A percentile compares a stretch with the other conserved stretches of the same genome.
phyloP scores from a whole-genome alignment of 768 basidiomycete genomes.

The Amanita fuliginea region DNA sequence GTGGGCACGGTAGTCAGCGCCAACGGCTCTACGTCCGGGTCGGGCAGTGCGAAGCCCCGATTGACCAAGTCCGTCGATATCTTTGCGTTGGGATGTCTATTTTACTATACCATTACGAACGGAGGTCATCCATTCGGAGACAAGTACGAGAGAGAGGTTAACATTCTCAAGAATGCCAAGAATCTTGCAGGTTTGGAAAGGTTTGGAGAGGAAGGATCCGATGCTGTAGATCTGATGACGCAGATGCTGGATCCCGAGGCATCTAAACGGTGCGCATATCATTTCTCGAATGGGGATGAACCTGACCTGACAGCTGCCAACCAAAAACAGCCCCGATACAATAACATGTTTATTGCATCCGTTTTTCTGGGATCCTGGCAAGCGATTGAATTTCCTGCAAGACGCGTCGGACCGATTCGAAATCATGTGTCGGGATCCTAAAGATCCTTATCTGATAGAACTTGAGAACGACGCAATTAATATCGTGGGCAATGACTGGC shows the following conservation, averaged over 20 bases:
- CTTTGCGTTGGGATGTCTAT: slow-evolving; percentile 91
- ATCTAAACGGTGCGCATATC: slow-evolving; percentile 48
- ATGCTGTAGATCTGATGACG: slow-evolving; percentile 72
- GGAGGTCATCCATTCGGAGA: slow-evolving; percentile 94
- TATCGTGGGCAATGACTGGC: slow-evolving; percentile 91
- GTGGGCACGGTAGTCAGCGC: slow-evolving; percentile 36
- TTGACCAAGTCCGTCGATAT: slow-evolving; percentile 95
- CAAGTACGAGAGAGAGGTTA: slow-evolving; percentile 85
- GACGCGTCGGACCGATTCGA: slow-evolving; percentile 97
- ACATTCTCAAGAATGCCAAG: slow-evolving; percentile 80
- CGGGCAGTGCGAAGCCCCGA: slow-evolving; percentile 32
- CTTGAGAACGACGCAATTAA: slow-evolving; percentile 60
- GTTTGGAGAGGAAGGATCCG: slow-evolving; percentile 90
- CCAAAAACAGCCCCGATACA: slow-evolving; percentile 65
- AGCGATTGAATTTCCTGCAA: slow-evolving; percentile 87
- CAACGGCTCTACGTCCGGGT: slow-evolving; percentile 13
- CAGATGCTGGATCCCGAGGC: slow-evolving; percentile 76
- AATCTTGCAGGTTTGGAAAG: slow-evolving; percentile 58
- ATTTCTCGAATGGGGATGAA: background rate
- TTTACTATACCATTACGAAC: slow-evolving; percentile 84
- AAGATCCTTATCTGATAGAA: slow-evolving; percentile 59
- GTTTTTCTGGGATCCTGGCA: slow-evolving; percentile 90
- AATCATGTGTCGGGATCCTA: slow-evolving; percentile 91
- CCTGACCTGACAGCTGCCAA: slow-evolving; percentile 1
- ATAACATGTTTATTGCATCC: slow-evolving; percentile 84